Base-by-base conservation (phyloP, 257 asterid species). In the Solanum acaule region DNA sequence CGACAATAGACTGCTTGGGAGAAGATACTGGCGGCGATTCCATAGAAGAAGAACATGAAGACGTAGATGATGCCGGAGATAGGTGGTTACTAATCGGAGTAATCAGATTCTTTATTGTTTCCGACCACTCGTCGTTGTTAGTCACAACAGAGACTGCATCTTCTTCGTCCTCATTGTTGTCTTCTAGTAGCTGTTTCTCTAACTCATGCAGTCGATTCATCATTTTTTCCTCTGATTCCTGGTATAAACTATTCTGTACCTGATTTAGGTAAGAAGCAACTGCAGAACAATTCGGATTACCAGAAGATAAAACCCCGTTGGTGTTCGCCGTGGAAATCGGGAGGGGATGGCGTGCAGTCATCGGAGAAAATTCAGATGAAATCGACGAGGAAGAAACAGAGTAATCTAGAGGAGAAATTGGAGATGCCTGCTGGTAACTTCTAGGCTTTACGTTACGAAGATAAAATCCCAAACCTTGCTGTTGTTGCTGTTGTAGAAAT, bases 91-190 rank as follows among this genome's bases (percentile, higher is more conserved):
- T 18, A 15, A 88, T 22, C 86, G 91, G 88, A 56, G 72, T 86
- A 25, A 95, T 90, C 67, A 96, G 89, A 88, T 85, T 92, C 89
- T 93, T 94, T 86, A 95, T 93, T 67, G 96, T 92, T 52, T 93
- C 95, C 5, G 96, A 95, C 98, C 98, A 96, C 91, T 92, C 99
- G 86, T 93, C 98, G 89, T 93, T 92, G 90, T 92, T 87, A 6
- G 95, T 94, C 14, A 96, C 91, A 44, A 83, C 93, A 3, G 97
- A 94, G 12, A 92, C 92, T 11, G 89, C 84, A 31, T 93, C 95
- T 8, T 70, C 90, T 13, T 82, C 83, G 56, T 37, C 88, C 20
- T 93, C 95, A 8, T 93, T 96, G 71, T 92, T 94, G 33, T 96
- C 99, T 11, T 91, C 94, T 10, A 95, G 89, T 4, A 96, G 94